Percentiles rank a stretch among this genome's conserved stretches.
phyloP scores from a whole-genome alignment of 768 basidiomycete species.

The Rhodotorula babjevae region DNA sequence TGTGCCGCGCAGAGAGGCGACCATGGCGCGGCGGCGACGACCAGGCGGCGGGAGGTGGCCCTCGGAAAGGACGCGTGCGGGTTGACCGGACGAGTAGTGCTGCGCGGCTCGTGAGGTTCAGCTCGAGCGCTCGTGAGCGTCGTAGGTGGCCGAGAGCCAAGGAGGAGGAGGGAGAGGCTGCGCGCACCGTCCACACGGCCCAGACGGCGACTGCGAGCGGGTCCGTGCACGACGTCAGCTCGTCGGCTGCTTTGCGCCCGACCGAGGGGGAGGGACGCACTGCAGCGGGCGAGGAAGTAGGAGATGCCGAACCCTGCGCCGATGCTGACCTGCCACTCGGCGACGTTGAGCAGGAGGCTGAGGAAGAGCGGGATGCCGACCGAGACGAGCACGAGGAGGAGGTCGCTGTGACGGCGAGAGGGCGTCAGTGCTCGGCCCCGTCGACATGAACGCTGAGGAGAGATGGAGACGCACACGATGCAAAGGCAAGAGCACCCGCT shows the following conservation, averaged over 20 bases:
- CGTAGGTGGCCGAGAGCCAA: no score
- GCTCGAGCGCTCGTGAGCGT: fast-evolving
- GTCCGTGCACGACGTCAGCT: not conserved
- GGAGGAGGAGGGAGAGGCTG: not conserved
- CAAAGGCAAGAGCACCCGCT: not conserved
- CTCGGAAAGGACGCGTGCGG: not conserved
- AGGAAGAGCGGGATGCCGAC: not conserved
- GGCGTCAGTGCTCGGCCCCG: no score
- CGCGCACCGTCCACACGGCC: not conserved
- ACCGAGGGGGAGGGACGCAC: not conserved
- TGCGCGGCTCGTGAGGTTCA: not conserved
- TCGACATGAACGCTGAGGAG: no score
- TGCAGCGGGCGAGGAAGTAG: not conserved
- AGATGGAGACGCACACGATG: not conserved
- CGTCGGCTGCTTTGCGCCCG: no score
- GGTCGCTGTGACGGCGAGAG: not conserved
- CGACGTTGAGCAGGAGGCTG: not conserved
- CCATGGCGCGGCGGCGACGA: no score
- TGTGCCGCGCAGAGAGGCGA: no score
- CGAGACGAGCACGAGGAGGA: not conserved
- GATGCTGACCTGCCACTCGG: not conserved
- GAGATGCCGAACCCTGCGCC: not conserved
- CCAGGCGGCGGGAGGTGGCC: not conserved
- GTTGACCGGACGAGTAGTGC: not conserved
- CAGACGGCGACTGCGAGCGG: not conserved